A percentile compares a stretch with the other conserved stretches of the same genome.
Evolutionary conservation across 148 eudicot genomes (phyloP).

Genomic region (Tetragonia tetragonoides): DNA sequence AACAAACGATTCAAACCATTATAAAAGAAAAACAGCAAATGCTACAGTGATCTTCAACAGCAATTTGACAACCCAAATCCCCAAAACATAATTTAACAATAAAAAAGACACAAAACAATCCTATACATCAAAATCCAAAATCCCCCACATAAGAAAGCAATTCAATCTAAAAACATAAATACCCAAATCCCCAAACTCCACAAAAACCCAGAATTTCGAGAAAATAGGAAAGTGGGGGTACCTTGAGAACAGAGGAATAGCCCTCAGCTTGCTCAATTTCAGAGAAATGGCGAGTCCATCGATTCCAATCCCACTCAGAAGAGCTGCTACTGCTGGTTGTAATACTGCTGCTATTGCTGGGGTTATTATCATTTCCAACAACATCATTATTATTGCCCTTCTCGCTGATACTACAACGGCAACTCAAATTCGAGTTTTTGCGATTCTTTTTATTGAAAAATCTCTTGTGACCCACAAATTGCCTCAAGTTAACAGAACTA

Average conservation of each 20-base stretch:
- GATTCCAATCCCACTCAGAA: constrained; percentile 38
- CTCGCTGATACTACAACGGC: constrained; percentile 19
- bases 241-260: constrained; percentile 36
- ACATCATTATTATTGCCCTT: not conserved
- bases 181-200: not conserved
- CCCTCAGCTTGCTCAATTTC: constrained; percentile 37
- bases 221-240: not conserved
- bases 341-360: not conserved
- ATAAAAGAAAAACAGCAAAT: no score
- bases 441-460: not conserved
- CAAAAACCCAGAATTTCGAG: not conserved
- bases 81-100: no score
- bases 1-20: no score
- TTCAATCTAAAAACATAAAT: not conserved
- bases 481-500: constrained; percentile 1
- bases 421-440: constrained; percentile 18
- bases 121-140: no score
- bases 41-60: no score
- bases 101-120: no score
- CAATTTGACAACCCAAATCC: no score
- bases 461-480: constrained; percentile 23
- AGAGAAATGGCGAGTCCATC: constrained; percentile 35
- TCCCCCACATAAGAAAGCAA: not conserved
- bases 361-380: not conserved
- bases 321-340: not conserved